These are phyloP conservation scores for Euphorbia neoarborescens DNA, from an alignment of 441 rosid genomes.

Conservation along the genomic window DNA sequence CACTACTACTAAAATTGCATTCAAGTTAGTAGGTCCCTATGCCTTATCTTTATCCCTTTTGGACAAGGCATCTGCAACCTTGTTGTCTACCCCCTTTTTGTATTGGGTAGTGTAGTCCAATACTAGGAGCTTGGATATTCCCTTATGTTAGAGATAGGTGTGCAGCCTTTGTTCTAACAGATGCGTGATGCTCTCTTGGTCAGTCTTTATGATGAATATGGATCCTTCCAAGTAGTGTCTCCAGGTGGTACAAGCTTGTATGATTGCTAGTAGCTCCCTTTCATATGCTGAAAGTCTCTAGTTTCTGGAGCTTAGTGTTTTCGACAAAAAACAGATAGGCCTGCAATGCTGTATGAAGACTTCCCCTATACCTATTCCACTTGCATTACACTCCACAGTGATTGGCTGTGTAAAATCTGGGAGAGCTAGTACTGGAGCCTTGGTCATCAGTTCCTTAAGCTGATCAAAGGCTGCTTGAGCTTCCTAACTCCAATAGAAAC, in stretches of 20 bases:
- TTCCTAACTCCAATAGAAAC: not conserved
- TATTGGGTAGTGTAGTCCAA: too few species aligned
- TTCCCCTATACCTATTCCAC: too few species aligned
- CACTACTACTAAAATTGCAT: too few species aligned
- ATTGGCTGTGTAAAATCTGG: not conserved
- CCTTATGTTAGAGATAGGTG: too few species aligned
- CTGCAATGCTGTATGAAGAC: not conserved
- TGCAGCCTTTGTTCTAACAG: too few species aligned
- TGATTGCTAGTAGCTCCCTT: not conserved
- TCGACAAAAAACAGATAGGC: not conserved
- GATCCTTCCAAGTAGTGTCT: not conserved
- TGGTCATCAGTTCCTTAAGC: not conserved
- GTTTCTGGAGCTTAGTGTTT: not conserved
- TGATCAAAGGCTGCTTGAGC: not conserved
- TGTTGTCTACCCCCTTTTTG: too few species aligned
- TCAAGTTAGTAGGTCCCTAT: too few species aligned
- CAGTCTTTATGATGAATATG: not conserved
- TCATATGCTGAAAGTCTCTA: not conserved
- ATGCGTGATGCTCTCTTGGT: too few species aligned
- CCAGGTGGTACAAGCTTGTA: not conserved
- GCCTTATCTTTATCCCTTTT: too few species aligned
- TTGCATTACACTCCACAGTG: accelerated
- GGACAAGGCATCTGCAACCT: too few species aligned
- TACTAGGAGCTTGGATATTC: too few species aligned
- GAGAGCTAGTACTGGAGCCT: not conserved